Evolutionary conservation across 2,329 filamentous ascomycete genomes (phyloP), one percentile per base, ranked within the genome.

Genomic region (Albophoma yamanashiensis): DNA sequence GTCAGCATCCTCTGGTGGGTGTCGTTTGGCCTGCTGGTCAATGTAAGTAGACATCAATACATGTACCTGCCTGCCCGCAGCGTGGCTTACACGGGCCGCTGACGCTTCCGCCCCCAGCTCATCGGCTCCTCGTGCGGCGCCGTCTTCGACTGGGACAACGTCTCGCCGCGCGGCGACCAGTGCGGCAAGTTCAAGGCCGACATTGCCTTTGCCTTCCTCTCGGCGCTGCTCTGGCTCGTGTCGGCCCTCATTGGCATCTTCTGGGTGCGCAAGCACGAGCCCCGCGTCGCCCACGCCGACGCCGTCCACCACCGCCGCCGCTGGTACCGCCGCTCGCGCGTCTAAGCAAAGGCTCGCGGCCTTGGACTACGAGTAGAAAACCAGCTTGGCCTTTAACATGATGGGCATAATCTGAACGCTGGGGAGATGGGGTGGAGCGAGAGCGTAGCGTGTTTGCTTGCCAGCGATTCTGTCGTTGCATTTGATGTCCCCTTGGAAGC

Each of bases 131-230:
- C 74, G 31, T 87, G 84, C 66, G 83, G 83, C 42, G 72, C 75
- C 63, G 72, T 83, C 63, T 89, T 86, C 70, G 67, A 82, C 69
- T 89, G 87, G 86, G 69, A 70, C 62, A 78, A 79, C 58, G 76
- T 89, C 61, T 68, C 73, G 39, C 72, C 81, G 57, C 65, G 73
- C 53, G 75, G 75, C 55, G 75, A 77, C 64, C 74, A 80, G 55
- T 93, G 89, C 72, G 79, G 82, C 61, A 82, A 84, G 66, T 89
- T 84, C 82, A 90, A 88, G 74, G 83, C 89, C 47, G 79, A 83
- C 62, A 82, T 89, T 66, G 88, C 88, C 5, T 91, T 92, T 68
- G 76, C 80, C 56, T 92, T 92, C 74, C 73, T 91, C 59, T 87
- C 85, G 2, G 87, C 87, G 59, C 79, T 89, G 64, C 78, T 86